These are phyloP conservation scores for Diplodia mutila DNA, from an alignment of 2,329 filamentous ascomycete genomes.

Conservation along the genomic window DNA sequence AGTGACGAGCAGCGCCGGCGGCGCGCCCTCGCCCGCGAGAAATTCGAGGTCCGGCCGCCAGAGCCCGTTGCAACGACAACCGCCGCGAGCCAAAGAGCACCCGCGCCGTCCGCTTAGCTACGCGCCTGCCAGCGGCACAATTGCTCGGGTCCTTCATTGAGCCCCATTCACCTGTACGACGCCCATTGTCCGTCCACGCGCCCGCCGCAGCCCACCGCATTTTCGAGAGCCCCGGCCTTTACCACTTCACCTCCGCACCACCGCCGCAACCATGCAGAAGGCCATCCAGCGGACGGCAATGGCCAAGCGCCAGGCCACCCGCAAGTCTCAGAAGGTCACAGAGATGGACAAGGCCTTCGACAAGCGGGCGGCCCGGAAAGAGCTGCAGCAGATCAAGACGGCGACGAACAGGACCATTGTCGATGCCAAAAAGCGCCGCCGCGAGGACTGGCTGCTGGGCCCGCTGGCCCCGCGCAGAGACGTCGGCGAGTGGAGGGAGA, in stretches of 20 bases:
- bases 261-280: conserved; percentile 58
- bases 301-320: conserved; percentile 66
- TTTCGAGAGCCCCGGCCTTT: background rate
- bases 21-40: conserved; percentile 2
- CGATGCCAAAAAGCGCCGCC: conserved; percentile 60
- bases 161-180: background rate
- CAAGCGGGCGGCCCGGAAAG: conserved; percentile 32
- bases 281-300: conserved; percentile 67
- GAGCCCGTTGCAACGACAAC: conserved; percentile 11
- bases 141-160: background rate
- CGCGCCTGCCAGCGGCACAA: background rate
- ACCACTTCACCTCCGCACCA: conserved; percentile 14
- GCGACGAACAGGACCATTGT: conserved; percentile 45
- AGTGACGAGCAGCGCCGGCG: conserved; percentile 6
- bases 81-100: background rate
- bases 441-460: conserved; percentile 79
- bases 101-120: background rate
- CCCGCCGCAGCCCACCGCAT: background rate
- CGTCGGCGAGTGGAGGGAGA: conserved; percentile 60
- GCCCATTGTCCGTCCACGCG: background rate
- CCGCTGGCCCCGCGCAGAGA: conserved; percentile 78
- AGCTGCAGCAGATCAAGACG: conserved; percentile 19
- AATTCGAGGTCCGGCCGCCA: conserved; percentile 17
- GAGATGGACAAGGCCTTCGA: conserved; percentile 34
- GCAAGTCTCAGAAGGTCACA: conserved; percentile 34